Conservation (phyloP, 257 asterid species). For the Primulina huaijiensis region DNA sequence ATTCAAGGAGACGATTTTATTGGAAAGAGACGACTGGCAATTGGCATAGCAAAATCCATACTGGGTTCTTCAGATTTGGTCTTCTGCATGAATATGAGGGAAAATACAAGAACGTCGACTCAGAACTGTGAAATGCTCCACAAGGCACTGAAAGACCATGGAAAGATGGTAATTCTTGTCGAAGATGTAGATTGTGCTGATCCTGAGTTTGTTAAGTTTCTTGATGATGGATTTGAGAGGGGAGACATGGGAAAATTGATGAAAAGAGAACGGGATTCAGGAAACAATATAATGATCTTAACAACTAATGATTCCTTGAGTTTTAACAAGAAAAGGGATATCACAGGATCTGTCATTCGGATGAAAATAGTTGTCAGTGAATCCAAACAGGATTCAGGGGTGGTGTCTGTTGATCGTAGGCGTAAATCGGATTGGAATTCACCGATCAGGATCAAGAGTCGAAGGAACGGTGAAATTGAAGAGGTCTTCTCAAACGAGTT, state of each 20-base stretch:
- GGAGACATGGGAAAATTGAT: constrained; percentile 24
- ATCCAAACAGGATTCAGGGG: constrained; percentile 18
- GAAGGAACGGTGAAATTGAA: constrained; percentile 34
- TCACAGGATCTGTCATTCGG: constrained; percentile 29
- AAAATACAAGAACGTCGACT: constrained; percentile 12
- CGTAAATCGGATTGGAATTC: constrained; percentile 53
- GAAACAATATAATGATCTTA: constrained; percentile 41
- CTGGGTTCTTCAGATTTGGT: constrained; percentile 58
- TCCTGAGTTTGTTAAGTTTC: constrained; percentile 42
- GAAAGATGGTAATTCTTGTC: constrained; percentile 46
- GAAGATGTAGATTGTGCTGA: constrained; percentile 62
- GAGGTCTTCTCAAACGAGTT: constrained; percentile 40
- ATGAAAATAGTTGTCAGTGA: constrained; percentile 43
- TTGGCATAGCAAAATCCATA: constrained; percentile 45
- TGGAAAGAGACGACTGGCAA: constrained; percentile 60
- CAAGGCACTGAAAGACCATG: constrained; percentile 40
- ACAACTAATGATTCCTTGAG: constrained; percentile 34
- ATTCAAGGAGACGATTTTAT: constrained; percentile 60
- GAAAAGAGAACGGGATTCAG: constrained; percentile 11
- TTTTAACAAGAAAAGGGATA: constrained; percentile 3
- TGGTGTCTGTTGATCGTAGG: constrained; percentile 35
- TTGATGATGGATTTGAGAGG: constrained; percentile 32
- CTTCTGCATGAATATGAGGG: constrained; percentile 44
- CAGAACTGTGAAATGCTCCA: constrained; percentile 38
- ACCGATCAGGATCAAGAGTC: constrained; percentile 33